These are phyloP conservation scores for Pezicula carpinea DNA, from an alignment of 2,329 filamentous ascomycete genomes.

Conservation along the genomic window DNA sequence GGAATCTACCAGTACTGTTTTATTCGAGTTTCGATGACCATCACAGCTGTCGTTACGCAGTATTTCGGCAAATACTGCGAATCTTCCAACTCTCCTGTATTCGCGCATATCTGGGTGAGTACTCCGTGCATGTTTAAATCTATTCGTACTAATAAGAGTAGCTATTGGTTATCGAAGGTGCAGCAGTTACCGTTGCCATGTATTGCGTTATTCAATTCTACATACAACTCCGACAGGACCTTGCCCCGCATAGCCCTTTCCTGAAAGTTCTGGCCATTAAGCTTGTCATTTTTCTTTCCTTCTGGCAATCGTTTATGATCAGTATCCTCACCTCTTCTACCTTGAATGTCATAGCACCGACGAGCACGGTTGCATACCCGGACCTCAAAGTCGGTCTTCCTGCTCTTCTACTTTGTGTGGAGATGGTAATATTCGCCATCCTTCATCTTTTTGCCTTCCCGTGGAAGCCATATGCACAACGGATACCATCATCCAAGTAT, in stretches of 20 bases:
- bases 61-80: constrained; percentile 70
- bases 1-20: constrained; percentile 85
- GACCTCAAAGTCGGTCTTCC: constrained; percentile 82
- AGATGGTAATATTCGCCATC: constrained; percentile 78
- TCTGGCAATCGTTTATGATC: constrained; percentile 72
- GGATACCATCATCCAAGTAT: constrained; percentile 40
- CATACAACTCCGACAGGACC: constrained; percentile 64
- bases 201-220: constrained; percentile 88
- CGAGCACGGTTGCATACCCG: constrained; percentile 57
- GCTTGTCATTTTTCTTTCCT: constrained; percentile 84
- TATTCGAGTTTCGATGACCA: constrained; percentile 72
- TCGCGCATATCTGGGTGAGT: constrained; percentile 78
- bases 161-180: constrained; percentile 63
- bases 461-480: constrained; percentile 61
- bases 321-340: constrained; percentile 51
- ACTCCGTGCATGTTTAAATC: not conserved
- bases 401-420: constrained; percentile 70
- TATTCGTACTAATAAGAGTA: constrained; percentile 26
- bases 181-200: constrained; percentile 78
- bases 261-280: constrained; percentile 85
- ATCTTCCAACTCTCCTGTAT: constrained; percentile 69
- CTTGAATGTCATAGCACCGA: constrained; percentile 56
- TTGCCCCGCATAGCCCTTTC: constrained; percentile 67
- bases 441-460: constrained; percentile 81
- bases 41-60: constrained; percentile 71